Conservation (phyloP, 768 basidiomycete genomes). For the Guyanaporus albipodus region DNA sequence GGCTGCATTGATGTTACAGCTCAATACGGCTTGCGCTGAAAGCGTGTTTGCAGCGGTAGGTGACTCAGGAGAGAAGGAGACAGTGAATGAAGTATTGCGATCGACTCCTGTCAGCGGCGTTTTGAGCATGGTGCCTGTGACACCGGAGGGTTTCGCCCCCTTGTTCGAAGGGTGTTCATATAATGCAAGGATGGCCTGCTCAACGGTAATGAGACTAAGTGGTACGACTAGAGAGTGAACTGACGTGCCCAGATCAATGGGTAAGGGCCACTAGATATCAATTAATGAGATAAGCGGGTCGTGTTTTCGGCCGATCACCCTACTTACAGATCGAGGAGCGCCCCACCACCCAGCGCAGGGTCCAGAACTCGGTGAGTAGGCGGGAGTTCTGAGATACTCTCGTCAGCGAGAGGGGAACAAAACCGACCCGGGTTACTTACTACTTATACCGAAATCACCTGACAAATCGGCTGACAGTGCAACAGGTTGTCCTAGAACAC, state of each 20-base stretch:
- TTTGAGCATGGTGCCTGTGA: constrained; percentile 72
- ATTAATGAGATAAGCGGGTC: constrained; percentile 2
- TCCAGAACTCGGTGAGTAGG: constrained; percentile 73
- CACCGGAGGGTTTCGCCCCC: constrained; percentile 47
- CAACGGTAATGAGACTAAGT: constrained; percentile 10
- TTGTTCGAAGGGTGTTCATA: constrained; percentile 81
- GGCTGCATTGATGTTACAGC: constrained; percentile 59
- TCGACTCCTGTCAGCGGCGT: constrained; percentile 78
- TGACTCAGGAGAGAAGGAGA: constrained; percentile 58
- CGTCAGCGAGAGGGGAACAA: neutral
- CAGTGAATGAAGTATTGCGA: constrained; percentile 66
- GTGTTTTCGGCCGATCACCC: neutral
- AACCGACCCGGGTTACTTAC: constrained; percentile 34
- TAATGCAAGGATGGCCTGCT: constrained; percentile 68
- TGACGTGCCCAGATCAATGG: constrained; percentile 69
- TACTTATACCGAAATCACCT: constrained; percentile 59
- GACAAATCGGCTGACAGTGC: constrained; percentile 75
- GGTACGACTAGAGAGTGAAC: neutral
- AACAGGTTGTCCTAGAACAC: constrained; percentile 61
- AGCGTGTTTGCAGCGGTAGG: constrained; percentile 35
- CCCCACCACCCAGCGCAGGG: constrained; percentile 77
- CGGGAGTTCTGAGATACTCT: constrained; percentile 48
- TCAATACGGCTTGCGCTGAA: constrained; percentile 68
- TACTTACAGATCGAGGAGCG: constrained; percentile 75
- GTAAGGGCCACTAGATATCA: constrained; percentile 62